Evolutionary conservation across 2,329 filamentous ascomycete genomes (phyloP), one percentile per base, ranked within the genome.

Genomic region (Penicillium hesseltinei): DNA sequence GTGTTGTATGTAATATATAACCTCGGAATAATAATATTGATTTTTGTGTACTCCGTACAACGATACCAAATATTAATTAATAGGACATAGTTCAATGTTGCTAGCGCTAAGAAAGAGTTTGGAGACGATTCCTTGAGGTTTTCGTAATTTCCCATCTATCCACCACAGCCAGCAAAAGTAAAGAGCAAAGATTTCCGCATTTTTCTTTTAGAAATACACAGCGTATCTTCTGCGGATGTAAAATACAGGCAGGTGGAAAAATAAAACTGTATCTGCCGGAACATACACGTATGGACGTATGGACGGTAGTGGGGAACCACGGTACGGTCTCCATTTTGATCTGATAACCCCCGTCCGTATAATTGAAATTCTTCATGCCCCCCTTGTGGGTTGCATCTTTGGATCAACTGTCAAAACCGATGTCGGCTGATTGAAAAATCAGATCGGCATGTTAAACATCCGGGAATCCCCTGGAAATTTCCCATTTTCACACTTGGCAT

Each of bases 381-480:
- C 19, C 36, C 4, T 9, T n/a, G 58, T 60, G 48, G 58, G 36
- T 36, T 58, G n/a, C 36, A 53, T 56, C 45, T 56, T 58, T 29
- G 50, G 56, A 54, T 38, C 44, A 54, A 54, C 19, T 25, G 46
- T 43, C 39, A 38, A 52, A 51, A 61, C 52, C 60, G 60, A 62
- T 59, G 56, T 62, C 60, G 60, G 58, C 39, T 59, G 51, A 57
- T 52, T 11, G 8, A 35, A 46, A 48, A 59, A 19, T 46, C 15
- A 33, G 21, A 21, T 35, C 49, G 42, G 49, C 27, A 47, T 38
- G 49, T 42, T 42, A 42, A 57, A 46, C 54, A 57, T 25, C 54
- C 54, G 42, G 35, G 25, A 44, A 13, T 13, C 49, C 36, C 54
- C 23, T 56, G 15, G 23, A 27, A 17, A 33, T 36, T 35, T 46